Conservation (phyloP, 768 basidiomycete species). For the Amylocystis lapponica region DNA sequence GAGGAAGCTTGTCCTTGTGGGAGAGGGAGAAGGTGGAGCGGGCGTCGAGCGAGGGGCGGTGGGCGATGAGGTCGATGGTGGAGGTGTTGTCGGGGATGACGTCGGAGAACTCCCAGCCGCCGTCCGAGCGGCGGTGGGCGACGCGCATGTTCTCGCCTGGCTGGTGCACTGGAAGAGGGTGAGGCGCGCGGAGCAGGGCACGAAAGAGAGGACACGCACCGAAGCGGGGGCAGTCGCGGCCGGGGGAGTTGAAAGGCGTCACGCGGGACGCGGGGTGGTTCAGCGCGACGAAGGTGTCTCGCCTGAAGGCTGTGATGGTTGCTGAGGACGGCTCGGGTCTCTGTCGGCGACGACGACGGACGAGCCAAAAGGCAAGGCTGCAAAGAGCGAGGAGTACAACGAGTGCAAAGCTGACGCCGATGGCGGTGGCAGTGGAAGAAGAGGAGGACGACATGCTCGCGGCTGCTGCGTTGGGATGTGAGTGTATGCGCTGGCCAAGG, state of each 20-base stretch:
- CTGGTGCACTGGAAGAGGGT: slow-evolving; percentile 34
- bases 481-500: too few relatives aligned
- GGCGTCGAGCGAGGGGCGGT: slow-evolving; percentile 2
- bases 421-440: slow-evolving; percentile 8
- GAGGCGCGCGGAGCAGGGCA: background rate
- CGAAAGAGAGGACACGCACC: slow-evolving; percentile 6
- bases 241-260: slow-evolving; percentile 13
- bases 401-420: slow-evolving; percentile 9
- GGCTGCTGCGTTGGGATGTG: background rate
- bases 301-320: background rate
- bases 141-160: slow-evolving; percentile 56
- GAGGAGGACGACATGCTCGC: background rate
- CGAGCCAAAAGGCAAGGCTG: slow-evolving; percentile 6
- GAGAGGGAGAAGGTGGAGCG: background rate
- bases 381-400: slow-evolving; percentile 8
- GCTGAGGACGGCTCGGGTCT: background rate
- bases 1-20: slow-evolving; percentile 10
- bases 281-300: slow-evolving; percentile 9
- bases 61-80: slow-evolving; percentile 8
- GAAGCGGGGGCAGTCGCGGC: slow-evolving; percentile 8
- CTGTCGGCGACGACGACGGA: slow-evolving; percentile 2
- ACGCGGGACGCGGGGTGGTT: slow-evolving; percentile 15
- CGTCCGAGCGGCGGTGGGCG: slow-evolving; percentile 45
- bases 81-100: slow-evolving; percentile 3
- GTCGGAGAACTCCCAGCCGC: slow-evolving; percentile 50